Conservation (phyloP, 164 flowering plant species). For the Piper longum region DNA sequence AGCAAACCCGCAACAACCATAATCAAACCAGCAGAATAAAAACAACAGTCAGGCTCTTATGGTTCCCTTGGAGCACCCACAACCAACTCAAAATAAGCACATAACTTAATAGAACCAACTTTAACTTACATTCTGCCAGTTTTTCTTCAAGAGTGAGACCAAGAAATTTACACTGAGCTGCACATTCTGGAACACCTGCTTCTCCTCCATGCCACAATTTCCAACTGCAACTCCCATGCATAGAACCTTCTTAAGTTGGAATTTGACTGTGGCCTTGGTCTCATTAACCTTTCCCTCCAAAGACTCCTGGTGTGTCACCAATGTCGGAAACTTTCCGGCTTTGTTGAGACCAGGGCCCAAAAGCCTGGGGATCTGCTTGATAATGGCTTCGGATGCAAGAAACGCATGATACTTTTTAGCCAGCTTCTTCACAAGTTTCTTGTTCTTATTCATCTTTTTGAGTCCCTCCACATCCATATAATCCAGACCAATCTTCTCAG, state of each 20-base stretch:
- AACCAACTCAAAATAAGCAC: no score
- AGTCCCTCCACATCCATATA: slow-evolving; percentile 47
- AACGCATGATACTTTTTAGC: slow-evolving; percentile 49
- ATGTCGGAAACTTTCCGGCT: slow-evolving; percentile 71
- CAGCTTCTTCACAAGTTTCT: slow-evolving; percentile 48
- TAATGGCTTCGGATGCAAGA: slow-evolving; percentile 48
- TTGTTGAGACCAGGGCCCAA: slow-evolving; percentile 57
- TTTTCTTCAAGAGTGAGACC: slow-evolving; percentile 57
- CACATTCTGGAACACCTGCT: slow-evolving; percentile 73
- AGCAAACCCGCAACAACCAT: no score
- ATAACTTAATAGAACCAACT: no score
- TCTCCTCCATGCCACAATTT: slow-evolving; percentile 57
- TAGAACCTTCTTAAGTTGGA: slow-evolving; percentile 66
- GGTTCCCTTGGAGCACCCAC: no score
- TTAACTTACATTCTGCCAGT: slow-evolving; percentile 65
- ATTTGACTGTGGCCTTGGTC: slow-evolving; percentile 59
- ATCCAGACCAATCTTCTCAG: slow-evolving; percentile 37
- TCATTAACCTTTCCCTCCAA: slow-evolving; percentile 57
- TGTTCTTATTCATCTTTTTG: slow-evolving; percentile 54
- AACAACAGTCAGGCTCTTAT: no score
- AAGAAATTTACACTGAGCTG: slow-evolving; percentile 63
- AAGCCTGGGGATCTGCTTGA: slow-evolving; percentile 51
- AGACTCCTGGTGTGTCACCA: slow-evolving; percentile 61
- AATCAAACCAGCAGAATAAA: no score
- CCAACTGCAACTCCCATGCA: slow-evolving; percentile 87